Evolutionary conservation across 75 land plant genomes (phyloP), one percentile per base, ranked within the genome.

Genomic region (Cupressus sempervirens): DNA sequence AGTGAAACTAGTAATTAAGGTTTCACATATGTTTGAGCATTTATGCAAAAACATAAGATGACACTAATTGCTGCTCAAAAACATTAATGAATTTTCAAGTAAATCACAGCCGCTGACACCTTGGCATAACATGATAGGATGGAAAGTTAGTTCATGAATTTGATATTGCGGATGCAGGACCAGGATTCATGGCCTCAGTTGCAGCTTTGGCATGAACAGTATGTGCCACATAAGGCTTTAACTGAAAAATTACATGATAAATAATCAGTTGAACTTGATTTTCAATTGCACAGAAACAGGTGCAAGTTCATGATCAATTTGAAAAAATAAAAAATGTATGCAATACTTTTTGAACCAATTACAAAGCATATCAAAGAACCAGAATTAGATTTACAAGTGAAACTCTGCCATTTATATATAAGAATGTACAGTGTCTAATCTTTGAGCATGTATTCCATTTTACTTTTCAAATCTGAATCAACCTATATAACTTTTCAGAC

Each of bases 161-260:
- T 12, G 48, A 11, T 43, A 41, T 41, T 43, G 81, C 26, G 43
- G 45, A 10, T 26, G 26, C 46, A 23, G 81, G 43, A 20, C 18
- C 29, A 77, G 48, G 45, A 20, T 26, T 77, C 23, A 30, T 26
- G 43, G n/a, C n/a, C 46, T 41, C 48, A 26, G 9, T 77, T 43
- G 81, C 81, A 77, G 81, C 81, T 9, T 77, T 20, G 46, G 12
- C 46, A 1, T 41, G 46, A 3, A 77, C 81, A 15, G 45, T 77
- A 40, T 77, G 81, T 77, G 81, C 81, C 46, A 77, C 81, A 38
- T 77, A 77, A 77, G 81, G 81, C 18, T 77, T 77, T n/a, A 77
- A 77, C 81, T 77, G 81, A 46, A 77, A 10, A 76, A 76, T 16
- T 20, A 76, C 80, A 76, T 40, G 2, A 35, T 16, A 76, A 76